Conservation (phyloP, 176 grass and related monocot genomes). For the Cenchrus americanus region DNA sequence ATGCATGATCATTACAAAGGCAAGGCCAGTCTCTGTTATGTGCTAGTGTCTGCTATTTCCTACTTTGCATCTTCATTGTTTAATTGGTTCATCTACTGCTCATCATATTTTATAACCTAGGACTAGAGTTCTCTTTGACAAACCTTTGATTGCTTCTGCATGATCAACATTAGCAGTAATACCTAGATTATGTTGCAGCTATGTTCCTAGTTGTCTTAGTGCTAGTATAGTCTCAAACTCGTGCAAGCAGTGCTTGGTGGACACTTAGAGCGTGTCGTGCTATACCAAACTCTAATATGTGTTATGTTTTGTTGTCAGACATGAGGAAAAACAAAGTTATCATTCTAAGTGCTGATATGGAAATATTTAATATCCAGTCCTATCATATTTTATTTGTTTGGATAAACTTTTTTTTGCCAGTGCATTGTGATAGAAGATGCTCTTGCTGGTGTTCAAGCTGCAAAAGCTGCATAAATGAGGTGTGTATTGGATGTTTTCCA, state of each 20-base stretch:
- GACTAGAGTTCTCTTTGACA: too few species aligned
- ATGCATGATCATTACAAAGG: too few species aligned
- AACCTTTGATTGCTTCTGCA: too few species aligned
- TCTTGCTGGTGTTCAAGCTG: conserved; percentile 97
- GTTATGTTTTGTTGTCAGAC: conserved; percentile 2
- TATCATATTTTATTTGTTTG: conserved; percentile 20
- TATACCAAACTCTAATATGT: not conserved
- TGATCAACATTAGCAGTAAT: not conserved
- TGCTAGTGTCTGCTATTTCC: too few species aligned
- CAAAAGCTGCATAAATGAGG: conserved; percentile 93
- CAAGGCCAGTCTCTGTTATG: too few species aligned
- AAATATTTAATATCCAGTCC: not conserved
- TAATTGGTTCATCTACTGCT: too few species aligned
- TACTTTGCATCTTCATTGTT: too few species aligned
- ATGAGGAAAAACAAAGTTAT: not conserved
- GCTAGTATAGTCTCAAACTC: not conserved
- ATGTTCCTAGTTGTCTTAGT: not conserved
- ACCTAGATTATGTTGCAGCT: not conserved
- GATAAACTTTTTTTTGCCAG: conserved; percentile 50
- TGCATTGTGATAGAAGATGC: conserved; percentile 99
- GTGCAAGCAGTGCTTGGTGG: not conserved
- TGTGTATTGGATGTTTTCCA: conserved; percentile 32
- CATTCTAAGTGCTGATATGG: conserved; percentile 12
- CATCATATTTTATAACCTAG: too few species aligned
- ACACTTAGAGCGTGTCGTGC: not conserved